Evolutionary conservation across 495 filamentous ascomycete species (phyloP).

Genomic region (Penicillium macrosclerotiorum): DNA sequence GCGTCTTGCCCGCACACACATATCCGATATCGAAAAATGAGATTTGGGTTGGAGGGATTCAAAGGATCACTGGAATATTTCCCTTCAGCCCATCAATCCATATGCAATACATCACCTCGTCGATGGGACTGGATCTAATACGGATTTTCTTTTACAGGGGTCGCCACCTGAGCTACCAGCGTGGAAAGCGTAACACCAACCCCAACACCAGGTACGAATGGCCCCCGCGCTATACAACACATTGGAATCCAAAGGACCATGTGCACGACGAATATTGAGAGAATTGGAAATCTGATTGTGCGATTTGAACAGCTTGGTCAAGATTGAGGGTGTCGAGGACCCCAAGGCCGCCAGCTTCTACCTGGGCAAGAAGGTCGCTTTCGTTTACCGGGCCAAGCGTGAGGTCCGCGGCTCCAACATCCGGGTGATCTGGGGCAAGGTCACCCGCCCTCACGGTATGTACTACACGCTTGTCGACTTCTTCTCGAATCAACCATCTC

Average conservation of each 20-base stretch:
- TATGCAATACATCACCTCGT: constrained; percentile 6
- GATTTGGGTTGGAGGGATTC: constrained; percentile 1
- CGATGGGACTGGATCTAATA: constrained; percentile 31
- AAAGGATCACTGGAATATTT: neutral
- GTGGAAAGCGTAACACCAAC: constrained; percentile 79
- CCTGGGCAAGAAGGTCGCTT: constrained; percentile 94
- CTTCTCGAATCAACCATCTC: constrained; percentile 6
- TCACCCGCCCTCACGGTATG: constrained; percentile 91
- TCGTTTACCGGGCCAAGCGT: constrained; percentile 90
- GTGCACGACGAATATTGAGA: constrained; percentile 10
- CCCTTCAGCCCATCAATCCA: too few species aligned
- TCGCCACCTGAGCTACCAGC: constrained; percentile 92
- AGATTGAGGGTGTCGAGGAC: constrained; percentile 95
- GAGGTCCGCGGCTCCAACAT: constrained; percentile 96
- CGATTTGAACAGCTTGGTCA: constrained; percentile 62
- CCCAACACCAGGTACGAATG: constrained; percentile 65
- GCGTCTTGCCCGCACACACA: constrained; percentile 24
- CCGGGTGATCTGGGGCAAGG: constrained; percentile 98
- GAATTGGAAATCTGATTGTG: constrained; percentile 28
- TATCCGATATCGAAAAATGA: constrained; percentile 13
- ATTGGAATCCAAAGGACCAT: too few species aligned
- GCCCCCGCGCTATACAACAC: too few species aligned
- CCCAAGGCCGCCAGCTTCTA: constrained; percentile 84
- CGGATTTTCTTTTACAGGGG: constrained; percentile 60
- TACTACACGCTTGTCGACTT: constrained; percentile 2